Base-by-base conservation (phyloP, 2,329 filamentous ascomycete genomes). In the Pleoardoris graminearum region DNA sequence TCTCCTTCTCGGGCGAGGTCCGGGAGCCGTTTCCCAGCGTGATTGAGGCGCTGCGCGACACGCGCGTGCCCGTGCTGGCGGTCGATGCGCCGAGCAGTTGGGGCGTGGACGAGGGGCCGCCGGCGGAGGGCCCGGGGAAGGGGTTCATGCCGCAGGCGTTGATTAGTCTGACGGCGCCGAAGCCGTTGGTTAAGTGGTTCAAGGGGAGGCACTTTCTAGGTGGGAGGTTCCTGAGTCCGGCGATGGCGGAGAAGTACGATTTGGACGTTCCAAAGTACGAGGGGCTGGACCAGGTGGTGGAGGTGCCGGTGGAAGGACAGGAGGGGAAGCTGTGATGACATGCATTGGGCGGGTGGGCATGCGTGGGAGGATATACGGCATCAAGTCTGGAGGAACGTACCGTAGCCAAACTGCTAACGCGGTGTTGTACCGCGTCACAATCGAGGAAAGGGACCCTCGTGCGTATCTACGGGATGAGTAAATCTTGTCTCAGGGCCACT, bases 21-120 rank as follows among this genome's bases (percentile, higher is more conserved):
- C 86, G 94, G n/a, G 90, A 96, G 60, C 94, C 94, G 1, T 99
- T 97, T 68, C 86, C 87, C 0, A 80, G 81, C 0, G 88, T 97
- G 12, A 95, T 99, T 62, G 78, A 82, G 55, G 85, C 88, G 7
- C 80, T 99, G 32, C 84, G 91, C 61, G 80, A 86, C 36, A 88
- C 89, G 4, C 81, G 81, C 22, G 67, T 94, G 7, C 89, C 91
- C 0, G 88, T 97, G 0, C 87, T 94, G 2, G 89, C 91, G 2
- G 90, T 99, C 19, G 94, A 99, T 75, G 91, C 90, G 6, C 94
- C 94, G 1, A 96, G 90, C 27, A 94, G 90, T 1, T 99, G 94
- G 94, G 86, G 94, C 72, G 95, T 99, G 51, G 90, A 96, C 67
- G 79, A 80, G 10, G 94, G 94, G 0, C 93, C 93, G 7, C 91